phyloP scores from a whole-genome alignment of 345 rosid species.

The Isatis tinctoria region DNA sequence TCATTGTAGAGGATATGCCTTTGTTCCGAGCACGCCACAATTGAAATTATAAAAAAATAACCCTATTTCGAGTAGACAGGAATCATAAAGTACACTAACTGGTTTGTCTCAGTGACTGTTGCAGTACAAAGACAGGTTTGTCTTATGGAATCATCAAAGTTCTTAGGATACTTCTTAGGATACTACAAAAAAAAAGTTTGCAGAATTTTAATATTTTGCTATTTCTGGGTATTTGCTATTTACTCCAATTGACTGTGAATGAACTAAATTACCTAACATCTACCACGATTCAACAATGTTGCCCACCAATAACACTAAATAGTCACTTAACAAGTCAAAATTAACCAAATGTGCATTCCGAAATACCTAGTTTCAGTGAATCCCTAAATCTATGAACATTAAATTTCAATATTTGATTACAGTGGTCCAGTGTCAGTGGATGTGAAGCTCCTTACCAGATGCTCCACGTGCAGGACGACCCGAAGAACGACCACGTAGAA shows the following conservation, averaged over 20 bases:
- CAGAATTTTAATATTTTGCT: neutral
- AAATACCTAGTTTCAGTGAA: too few species aligned
- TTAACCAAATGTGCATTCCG: too few species aligned
- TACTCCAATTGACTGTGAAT: constrained; percentile 7
- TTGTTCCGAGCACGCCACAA: constrained; percentile 25
- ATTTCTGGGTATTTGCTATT: too few species aligned
- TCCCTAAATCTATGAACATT: too few species aligned
- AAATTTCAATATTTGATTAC: too few species aligned
- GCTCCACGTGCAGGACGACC: too few species aligned
- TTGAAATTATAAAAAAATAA: neutral
- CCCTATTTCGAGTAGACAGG: constrained; percentile 12
- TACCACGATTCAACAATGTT: constrained; percentile 47
- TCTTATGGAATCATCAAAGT: constrained; percentile 4
- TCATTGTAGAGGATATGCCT: constrained; percentile 15
- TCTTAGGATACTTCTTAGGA: neutral
- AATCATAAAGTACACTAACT: constrained; percentile 13
- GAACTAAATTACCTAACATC: neutral
- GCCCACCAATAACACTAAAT: too few species aligned
- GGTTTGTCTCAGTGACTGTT: constrained; percentile 19
- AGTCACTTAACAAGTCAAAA: too few species aligned
- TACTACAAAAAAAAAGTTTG: neutral
- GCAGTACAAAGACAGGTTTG: constrained; percentile 15
- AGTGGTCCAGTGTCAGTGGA: too few species aligned
- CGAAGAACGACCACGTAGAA: too few species aligned
- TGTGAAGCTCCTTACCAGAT: too few species aligned